phyloP scores from a whole-genome alignment of 2,329 filamentous ascomycete species.

The Cryoendolithus antarcticus region DNA sequence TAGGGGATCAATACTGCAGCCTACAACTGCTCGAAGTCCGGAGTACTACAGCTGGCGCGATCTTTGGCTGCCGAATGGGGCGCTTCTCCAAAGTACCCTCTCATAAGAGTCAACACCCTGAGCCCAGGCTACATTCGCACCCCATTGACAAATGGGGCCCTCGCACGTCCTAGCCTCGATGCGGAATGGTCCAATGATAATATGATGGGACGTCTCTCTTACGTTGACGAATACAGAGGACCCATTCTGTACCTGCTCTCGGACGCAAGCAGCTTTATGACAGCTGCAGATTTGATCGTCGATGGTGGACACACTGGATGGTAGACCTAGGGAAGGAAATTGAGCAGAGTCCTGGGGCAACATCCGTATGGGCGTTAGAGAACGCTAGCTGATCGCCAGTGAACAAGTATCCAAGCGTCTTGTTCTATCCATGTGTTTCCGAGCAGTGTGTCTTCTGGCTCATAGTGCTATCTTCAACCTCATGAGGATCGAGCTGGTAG shows the following conservation, averaged over 20 bases:
- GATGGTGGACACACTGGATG: conserved; percentile 50
- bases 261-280: conserved; percentile 59
- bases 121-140: conserved; percentile 25
- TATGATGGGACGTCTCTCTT: conserved; percentile 41
- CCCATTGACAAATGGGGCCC: conserved; percentile 24
- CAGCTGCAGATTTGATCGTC: conserved; percentile 54
- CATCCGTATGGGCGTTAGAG: too few species aligned
- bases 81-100: conserved; percentile 8
- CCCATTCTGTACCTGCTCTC: conserved; percentile 57
- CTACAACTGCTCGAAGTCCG: conserved; percentile 46
- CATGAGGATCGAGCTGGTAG: too few species aligned
- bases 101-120: conserved; percentile 22
- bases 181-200: conserved; percentile 42
- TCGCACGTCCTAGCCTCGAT: conserved; percentile 38
- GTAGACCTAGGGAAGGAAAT: background rate
- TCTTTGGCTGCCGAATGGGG: conserved; percentile 44
- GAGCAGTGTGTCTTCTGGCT: too few species aligned
- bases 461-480: too few species aligned
- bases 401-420: too few species aligned
- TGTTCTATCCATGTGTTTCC: too few species aligned
- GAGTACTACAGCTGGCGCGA: conserved; percentile 39
- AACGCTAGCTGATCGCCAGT: too few species aligned
- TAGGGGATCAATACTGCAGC: conserved; percentile 27
- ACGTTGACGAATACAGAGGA: conserved; percentile 48
- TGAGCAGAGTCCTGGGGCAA: too few species aligned